phyloP scores from a whole-genome alignment of 2,329 filamentous ascomycete species.

The Emmonsia crescens region DNA sequence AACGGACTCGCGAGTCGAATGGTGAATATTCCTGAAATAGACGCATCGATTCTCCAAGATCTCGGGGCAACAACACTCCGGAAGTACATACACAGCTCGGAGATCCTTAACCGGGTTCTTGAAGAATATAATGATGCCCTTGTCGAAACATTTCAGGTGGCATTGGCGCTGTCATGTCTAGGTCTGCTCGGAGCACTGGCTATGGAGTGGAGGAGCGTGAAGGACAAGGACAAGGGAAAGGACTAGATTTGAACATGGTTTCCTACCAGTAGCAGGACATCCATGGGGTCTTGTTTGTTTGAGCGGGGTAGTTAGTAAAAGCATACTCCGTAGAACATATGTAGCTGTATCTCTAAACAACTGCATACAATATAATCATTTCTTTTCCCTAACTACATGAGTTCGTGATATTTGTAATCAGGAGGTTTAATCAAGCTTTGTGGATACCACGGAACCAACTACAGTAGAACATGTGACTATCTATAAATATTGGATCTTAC shows the following conservation, averaged over 20 bases:
- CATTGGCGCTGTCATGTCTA: conserved; percentile 43
- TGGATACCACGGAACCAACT: not conserved
- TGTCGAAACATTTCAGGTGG: conserved; percentile 49
- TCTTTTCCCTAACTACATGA: too few relatives aligned
- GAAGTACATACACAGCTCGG: conserved; percentile 35
- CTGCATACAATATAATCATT: too few relatives aligned
- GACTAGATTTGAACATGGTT: not conserved
- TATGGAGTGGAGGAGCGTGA: conserved; percentile 58
- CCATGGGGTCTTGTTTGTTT: not conserved
- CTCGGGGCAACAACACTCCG: conserved; percentile 51
- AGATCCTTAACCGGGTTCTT: conserved; percentile 45
- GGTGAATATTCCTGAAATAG: conserved; percentile 25
- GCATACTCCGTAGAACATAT: not conserved
- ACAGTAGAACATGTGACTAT: fast-evolving
- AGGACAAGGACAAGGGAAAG: conserved; percentile 40
- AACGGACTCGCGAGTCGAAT: conserved; percentile 11
- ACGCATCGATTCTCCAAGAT: conserved; percentile 32
- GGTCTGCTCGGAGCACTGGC: conserved; percentile 44
- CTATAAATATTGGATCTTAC: not conserved
- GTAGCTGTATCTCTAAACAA: not conserved
- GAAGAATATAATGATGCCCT: conserved; percentile 54
- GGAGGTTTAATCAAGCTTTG: not conserved
- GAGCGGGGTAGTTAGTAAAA: not conserved
- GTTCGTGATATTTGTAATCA: not conserved
- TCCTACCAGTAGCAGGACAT: conserved; percentile 5